Percentiles rank a stretch among this genome's conserved stretches.
These are phyloP conservation scores for Globisporangium nunn DNA, from an alignment of 352 stramenopile species.

Conservation along the genomic window DNA sequence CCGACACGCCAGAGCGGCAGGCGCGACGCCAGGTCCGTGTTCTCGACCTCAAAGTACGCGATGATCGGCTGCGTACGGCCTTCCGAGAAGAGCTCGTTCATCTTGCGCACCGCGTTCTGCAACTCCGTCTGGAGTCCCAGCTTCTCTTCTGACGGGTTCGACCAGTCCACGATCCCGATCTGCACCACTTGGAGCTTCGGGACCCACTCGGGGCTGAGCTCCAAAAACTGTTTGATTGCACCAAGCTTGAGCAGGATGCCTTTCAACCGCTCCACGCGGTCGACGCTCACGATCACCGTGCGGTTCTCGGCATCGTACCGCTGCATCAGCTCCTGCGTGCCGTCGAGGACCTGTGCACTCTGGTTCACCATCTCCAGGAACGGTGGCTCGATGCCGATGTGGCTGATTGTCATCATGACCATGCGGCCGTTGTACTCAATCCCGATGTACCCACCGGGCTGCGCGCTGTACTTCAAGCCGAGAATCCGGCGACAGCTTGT, in stretches of 20 bases:
- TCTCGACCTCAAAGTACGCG: constrained; percentile 69
- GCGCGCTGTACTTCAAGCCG: constrained; percentile 86
- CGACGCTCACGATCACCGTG: constrained; percentile 91
- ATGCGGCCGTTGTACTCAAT: constrained; percentile 96
- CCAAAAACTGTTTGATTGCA: constrained; percentile 93
- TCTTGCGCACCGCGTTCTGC: constrained; percentile 47
- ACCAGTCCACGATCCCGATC: constrained; percentile 69
- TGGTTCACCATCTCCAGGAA: constrained; percentile 68
- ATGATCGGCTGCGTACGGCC: constrained; percentile 44
- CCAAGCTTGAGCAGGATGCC: constrained; percentile 96
- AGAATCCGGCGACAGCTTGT: constrained; percentile 91
- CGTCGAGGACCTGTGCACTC: constrained; percentile 44
- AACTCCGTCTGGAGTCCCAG: constrained; percentile 57
- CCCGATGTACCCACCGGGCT: constrained; percentile 88
- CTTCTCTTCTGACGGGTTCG: constrained; percentile 68
- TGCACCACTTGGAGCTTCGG: constrained; percentile 84
- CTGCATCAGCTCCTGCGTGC: constrained; percentile 26
- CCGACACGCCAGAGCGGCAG: constrained; percentile 67
- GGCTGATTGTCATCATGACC: constrained; percentile 95
- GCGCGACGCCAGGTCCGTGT: constrained; percentile 70
- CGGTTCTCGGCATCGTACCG: constrained; percentile 52
- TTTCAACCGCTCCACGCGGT: constrained; percentile 95
- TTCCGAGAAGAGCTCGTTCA: constrained; percentile 53
- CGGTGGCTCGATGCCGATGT: constrained; percentile 95
- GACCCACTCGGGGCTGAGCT: constrained; percentile 68